Evolutionary conservation across 2,329 filamentous ascomycete genomes (phyloP).

Genomic region (Gyromitra esculenta): DNA sequence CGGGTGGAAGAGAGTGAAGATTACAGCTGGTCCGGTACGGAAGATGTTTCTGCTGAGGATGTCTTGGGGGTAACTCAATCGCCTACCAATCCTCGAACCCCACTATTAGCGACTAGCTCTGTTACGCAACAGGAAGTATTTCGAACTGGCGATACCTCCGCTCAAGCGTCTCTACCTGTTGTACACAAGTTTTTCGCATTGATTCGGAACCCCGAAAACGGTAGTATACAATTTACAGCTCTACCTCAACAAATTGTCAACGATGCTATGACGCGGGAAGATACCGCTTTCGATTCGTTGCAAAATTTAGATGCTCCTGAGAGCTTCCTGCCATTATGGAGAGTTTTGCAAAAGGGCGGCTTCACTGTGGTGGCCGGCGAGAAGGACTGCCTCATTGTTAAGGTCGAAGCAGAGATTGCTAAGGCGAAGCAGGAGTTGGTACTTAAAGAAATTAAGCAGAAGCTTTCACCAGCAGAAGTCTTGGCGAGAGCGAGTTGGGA

Average conservation of each 20-base stretch:
- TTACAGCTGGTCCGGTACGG: slow-evolving; percentile 40
- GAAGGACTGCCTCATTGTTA: slow-evolving; percentile 34
- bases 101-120: not conserved
- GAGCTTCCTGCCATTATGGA: slow-evolving; percentile 39
- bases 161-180: not conserved
- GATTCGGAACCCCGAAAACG: slow-evolving; percentile 12
- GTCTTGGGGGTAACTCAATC: not conserved
- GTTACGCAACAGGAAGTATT: not conserved
- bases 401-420: not conserved
- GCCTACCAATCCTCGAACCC: not conserved
- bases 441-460: slow-evolving; percentile 27
- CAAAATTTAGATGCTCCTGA: slow-evolving; percentile 26
- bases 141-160: not conserved
- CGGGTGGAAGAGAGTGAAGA: slow-evolving; percentile 9
- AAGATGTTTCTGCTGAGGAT: slow-evolving; percentile 37
- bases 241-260: slow-evolving; percentile 23
- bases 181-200: slow-evolving; percentile 31
- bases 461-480: slow-evolving; percentile 14
- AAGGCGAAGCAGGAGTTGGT: slow-evolving; percentile 14
- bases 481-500: slow-evolving; percentile 31
- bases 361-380: slow-evolving; percentile 40
- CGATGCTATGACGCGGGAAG: not conserved
- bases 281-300: slow-evolving; percentile 45
- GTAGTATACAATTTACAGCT: slow-evolving; percentile 27
- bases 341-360: slow-evolving; percentile 29